phyloP scores from a whole-genome alignment of 202 grass and related monocot genomes.

The Setaria italica region DNA sequence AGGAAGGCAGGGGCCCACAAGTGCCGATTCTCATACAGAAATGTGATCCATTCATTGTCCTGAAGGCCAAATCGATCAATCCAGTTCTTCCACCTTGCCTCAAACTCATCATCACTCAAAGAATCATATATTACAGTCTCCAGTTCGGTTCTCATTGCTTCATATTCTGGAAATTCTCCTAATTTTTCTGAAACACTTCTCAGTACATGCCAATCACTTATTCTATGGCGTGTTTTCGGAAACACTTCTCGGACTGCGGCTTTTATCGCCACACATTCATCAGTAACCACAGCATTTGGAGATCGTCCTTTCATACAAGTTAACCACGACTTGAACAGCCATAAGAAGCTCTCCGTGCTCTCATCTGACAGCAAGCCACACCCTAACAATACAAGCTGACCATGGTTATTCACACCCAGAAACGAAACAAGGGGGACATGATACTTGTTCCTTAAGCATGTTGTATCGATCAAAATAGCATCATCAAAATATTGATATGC shows the following conservation, averaged over 20 bases:
- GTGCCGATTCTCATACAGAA: constrained; percentile 79
- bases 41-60: constrained; percentile 69
- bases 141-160: constrained; percentile 58
- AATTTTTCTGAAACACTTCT: constrained; percentile 66
- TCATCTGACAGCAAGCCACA: constrained; percentile 76
- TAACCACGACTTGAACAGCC: constrained; percentile 71
- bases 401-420: constrained; percentile 66
- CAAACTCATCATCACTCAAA: constrained; percentile 70
- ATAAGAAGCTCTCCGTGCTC: constrained; percentile 68
- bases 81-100: constrained; percentile 73
- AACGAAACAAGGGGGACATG: constrained; percentile 60
- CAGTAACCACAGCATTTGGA: constrained; percentile 74
- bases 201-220: constrained; percentile 69
- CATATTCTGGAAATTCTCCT: constrained; percentile 53
- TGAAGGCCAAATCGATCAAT: constrained; percentile 60
- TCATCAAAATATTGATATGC: constrained; percentile 66
- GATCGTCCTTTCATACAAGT: constrained; percentile 70
- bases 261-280: constrained; percentile 61
- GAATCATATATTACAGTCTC: constrained; percentile 67
- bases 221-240: constrained; percentile 60
- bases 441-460: constrained; percentile 63
- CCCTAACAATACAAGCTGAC: constrained; percentile 67
- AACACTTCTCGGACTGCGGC: constrained; percentile 66
- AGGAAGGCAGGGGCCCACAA: constrained; percentile 83
- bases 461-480: constrained; percentile 61